Evolutionary conservation across 768 basidiomycete genomes (phyloP).

Genomic region (Termitomyces sp.): DNA sequence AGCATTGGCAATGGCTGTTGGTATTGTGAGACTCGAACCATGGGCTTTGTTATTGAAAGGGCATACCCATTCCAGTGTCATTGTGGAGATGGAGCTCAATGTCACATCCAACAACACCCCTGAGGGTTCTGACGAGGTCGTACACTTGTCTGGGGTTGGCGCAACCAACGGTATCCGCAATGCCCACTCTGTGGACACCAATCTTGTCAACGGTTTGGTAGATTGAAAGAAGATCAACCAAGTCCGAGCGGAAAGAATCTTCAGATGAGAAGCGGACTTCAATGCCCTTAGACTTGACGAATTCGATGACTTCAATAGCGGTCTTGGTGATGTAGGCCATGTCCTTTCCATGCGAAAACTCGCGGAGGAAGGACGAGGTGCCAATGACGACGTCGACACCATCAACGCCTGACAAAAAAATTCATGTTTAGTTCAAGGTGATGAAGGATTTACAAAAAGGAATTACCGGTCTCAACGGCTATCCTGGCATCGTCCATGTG

Average conservation of each 20-base stretch:
- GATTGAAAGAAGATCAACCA: slow-evolving; percentile 97
- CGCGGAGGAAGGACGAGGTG: slow-evolving; percentile 97
- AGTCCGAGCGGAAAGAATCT: slow-evolving; percentile 99
- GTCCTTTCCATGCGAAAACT: slow-evolving; percentile 99
- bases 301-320: slow-evolving; percentile 97
- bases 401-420: slow-evolving; percentile 70
- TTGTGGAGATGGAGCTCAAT: slow-evolving; percentile 99
- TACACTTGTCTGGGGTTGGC: slow-evolving; percentile 99
- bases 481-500: slow-evolving; percentile 99
- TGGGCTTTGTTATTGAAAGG: neutral
- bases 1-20: slow-evolving; percentile 90
- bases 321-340: slow-evolving; percentile 99
- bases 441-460: neutral
- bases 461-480: slow-evolving; percentile 91
- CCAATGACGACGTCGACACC: slow-evolving; percentile 99
- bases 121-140: slow-evolving; percentile 92
- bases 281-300: slow-evolving; percentile 99
- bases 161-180: slow-evolving; percentile 98
- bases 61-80: slow-evolving; percentile 91
- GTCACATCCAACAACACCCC: slow-evolving; percentile 95
- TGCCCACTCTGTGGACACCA: slow-evolving; percentile 97
- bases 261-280: slow-evolving; percentile 99
- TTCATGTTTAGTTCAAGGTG: neutral
- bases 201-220: slow-evolving; percentile 99
- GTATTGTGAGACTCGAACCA: neutral